Evolutionary conservation across 2,329 filamentous ascomycete genomes (phyloP).

Genomic region (Colletotrichum eremochloae): DNA sequence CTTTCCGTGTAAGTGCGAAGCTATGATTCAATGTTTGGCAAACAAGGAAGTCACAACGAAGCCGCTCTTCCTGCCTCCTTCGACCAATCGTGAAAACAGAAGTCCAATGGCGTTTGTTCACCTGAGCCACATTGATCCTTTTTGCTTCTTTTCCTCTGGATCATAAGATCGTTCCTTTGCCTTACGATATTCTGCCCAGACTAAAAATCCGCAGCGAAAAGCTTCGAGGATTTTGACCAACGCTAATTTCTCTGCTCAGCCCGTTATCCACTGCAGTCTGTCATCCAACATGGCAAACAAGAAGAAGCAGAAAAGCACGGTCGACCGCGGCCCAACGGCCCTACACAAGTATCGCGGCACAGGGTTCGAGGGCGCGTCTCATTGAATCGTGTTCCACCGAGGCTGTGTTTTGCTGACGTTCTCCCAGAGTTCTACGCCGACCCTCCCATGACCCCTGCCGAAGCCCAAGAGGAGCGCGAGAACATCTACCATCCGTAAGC

Average conservation of each 20-base stretch:
- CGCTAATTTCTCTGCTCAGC: background rate
- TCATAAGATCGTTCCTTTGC: background rate
- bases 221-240: background rate
- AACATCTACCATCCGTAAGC: constrained; percentile 76
- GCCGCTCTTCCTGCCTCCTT: background rate
- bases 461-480: constrained; percentile 73
- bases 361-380: constrained; percentile 75
- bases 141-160: background rate
- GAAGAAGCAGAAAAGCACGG: constrained; percentile 41
- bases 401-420: constrained; percentile 37
- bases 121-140: background rate
- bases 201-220: background rate
- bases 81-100: too few relatives aligned
- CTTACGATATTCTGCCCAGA: background rate
- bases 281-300: constrained; percentile 13
- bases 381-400: background rate
- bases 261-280: background rate
- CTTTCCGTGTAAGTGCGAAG: background rate
- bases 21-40: too few relatives aligned
- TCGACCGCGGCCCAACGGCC: constrained; percentile 55
- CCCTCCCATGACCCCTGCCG: constrained; percentile 78
- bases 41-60: background rate
- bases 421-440: constrained; percentile 81
- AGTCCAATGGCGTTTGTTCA: background rate
- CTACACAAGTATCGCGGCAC: constrained; percentile 63